Base-by-base conservation (phyloP, 2,329 filamentous ascomycete genomes). In the Neonectria hederae region DNA sequence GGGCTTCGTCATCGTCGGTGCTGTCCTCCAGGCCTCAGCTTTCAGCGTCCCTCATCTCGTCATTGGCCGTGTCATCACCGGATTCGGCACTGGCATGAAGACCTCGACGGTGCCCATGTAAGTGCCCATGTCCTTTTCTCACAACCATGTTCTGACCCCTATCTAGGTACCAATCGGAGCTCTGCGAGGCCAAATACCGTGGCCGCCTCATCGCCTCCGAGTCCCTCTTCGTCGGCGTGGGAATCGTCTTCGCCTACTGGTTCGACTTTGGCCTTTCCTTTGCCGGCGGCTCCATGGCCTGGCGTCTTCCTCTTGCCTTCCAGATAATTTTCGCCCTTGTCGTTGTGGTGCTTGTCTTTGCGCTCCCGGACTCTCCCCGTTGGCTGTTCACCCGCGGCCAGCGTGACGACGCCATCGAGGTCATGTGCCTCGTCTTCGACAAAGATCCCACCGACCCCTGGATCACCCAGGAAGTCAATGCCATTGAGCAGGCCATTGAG, bases 1-100 rank as follows among this genome's bases (percentile, higher is more conserved):
- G 30, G 65, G 77, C 4, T 83, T 89, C 65, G 86, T 90, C 81
- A 81, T 87, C 3, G 64, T 87, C 14, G 88, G 88, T 3, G 87
- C 87, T 38, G 78, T 84, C 3, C 80, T 90, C n/a, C 89, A 91
- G 74, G 78, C 85, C 17, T 79, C 80, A 7, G 61, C 79, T 0
- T 75, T 74, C 74, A 79, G 75, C 6, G 70, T 84, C n/a, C 77
- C 80, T 0, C 83, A 86, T 64, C 78, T 87, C 45, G 82, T 87
- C 59, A 71, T 83, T 54, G 83, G 83, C 0, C 75, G 83, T 52
- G 78, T 85, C 1, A 76, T 86, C 1, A 85, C 84, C 21, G 84
- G 84, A 8, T 69, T 86, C 3, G 84, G 84, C 0, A 86, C 79
- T 24, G 75, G 80, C 21, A 75, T 81, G 52, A 77, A 79, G 59